phyloP scores from a whole-genome alignment of 768 basidiomycete genomes.

The Suillus bovinus region DNA sequence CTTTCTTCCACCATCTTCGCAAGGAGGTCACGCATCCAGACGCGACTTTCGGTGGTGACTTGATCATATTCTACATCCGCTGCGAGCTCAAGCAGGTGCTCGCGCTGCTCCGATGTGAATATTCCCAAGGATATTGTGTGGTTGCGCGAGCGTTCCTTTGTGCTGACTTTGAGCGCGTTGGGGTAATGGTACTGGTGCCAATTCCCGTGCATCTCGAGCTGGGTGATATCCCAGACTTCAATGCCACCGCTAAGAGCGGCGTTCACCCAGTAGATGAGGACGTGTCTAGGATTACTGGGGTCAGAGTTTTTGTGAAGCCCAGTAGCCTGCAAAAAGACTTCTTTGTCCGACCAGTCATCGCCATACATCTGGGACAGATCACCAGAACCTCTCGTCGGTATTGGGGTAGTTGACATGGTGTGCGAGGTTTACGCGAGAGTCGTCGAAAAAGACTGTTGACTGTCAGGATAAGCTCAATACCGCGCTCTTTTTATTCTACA shows the following conservation, averaged over 20 bases:
- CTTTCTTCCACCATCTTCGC: slow-evolving; percentile 16
- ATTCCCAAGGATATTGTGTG: slow-evolving; percentile 18
- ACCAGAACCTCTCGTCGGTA: neutral
- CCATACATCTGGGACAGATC: neutral
- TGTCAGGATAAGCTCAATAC: neutral
- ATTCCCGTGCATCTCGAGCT: slow-evolving; percentile 19
- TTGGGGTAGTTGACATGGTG: neutral
- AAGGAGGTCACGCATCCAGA: slow-evolving; percentile 24
- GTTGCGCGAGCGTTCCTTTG: slow-evolving; percentile 11
- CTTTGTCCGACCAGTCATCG: slow-evolving; percentile 28
- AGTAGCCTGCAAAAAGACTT: slow-evolving; percentile 24
- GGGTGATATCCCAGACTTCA: slow-evolving; percentile 30
- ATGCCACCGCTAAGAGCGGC: slow-evolving; percentile 21
- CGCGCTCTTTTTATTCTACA: neutral
- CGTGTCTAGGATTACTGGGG: slow-evolving; percentile 8
- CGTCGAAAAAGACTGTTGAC: neutral
- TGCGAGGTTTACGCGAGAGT: neutral
- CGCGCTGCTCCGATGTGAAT: slow-evolving; percentile 27
- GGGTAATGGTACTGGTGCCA: slow-evolving; percentile 26
- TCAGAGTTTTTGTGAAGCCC: neutral
- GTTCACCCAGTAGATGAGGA: slow-evolving; percentile 31
- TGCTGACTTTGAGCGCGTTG: slow-evolving; percentile 28
- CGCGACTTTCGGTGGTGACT: slow-evolving; percentile 10
- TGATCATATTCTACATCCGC: slow-evolving; percentile 25
- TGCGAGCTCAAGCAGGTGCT: slow-evolving; percentile 26